Evolutionary conservation across 2,329 filamentous ascomycete genomes (phyloP), one percentile per base, ranked within the genome.

Genomic region (Aspergillus pseudoviridinutans): DNA sequence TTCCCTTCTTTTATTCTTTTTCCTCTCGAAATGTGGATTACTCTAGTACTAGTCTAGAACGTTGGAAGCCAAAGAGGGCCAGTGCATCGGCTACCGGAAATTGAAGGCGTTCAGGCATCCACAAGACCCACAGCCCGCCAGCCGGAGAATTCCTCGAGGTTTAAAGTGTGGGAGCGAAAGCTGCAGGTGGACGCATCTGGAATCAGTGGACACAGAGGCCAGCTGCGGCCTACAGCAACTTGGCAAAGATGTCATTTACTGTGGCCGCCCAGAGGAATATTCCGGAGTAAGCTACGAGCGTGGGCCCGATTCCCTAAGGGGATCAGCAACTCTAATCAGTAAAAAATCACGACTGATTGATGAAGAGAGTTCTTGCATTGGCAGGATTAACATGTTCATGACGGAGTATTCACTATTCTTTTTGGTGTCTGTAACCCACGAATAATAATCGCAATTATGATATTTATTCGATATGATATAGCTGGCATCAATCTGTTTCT

Each of bases 321-420:
- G 61, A 64, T 62, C 63, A 61, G 46, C 63, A 61, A 61, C 58
- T 59, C 58, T 64, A 65, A 61, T 61, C 5, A 17, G 32, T 17
- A 7, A 38, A 35, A 14, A 38, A 12, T 12, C 57, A 61, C 53
- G 55, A 57, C 22, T 17, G 20, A 27, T 47, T 24, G 12, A 47
- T 12, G 22, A 47, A 54, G 52, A 56, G 50, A 53, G 62, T 61
- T 63, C 61, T 59, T 66, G 64, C 59, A 61, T 59, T 24, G 10
- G 44, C 44, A 25, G 6, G 6, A 24, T 47, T 24, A 14, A 12
- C 17, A 20, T 25, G 24, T 14, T 27, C 12, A 22, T 6, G 25
- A 25, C 3, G 24, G 24, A 3, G 24, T 25, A 47, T 14, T 24
- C 22, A 24, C 42, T 46, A 14, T 38, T 38, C 32, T 38, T 38